Conservation (phyloP, 2,329 filamentous ascomycete species). For the Rhynchosporium agropyri region DNA sequence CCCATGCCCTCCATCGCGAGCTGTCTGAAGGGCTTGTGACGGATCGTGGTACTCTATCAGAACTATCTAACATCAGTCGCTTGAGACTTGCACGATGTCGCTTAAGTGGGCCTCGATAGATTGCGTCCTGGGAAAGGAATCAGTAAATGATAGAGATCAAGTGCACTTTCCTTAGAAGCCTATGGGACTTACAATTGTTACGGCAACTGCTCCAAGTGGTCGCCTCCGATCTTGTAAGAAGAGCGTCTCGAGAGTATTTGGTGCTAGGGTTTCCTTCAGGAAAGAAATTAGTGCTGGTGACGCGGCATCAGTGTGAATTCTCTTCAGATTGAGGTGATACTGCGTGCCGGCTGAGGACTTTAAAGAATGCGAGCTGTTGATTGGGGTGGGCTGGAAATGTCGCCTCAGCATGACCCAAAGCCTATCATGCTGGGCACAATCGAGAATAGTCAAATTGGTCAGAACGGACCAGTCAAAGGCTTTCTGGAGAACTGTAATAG, state of each 20-base stretch:
- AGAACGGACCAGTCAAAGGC: constrained; percentile 76
- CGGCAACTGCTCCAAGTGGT: constrained; percentile 51
- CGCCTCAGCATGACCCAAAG: constrained; percentile 74
- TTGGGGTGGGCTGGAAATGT: constrained; percentile 54
- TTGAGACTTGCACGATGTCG: constrained; percentile 71
- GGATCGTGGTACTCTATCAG: constrained; percentile 52
- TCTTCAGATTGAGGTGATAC: constrained; percentile 68
- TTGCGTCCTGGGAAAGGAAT: constrained; percentile 51
- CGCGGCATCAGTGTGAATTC: constrained; percentile 74
- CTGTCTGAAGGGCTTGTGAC: constrained; percentile 44
- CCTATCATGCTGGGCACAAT: constrained; percentile 72
- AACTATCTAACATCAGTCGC: constrained; percentile 75
- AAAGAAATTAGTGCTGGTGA: constrained; percentile 71
- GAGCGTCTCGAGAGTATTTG: constrained; percentile 77
- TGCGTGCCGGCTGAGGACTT: constrained; percentile 47
- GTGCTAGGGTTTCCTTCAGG: constrained; percentile 74
- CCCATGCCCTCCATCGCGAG: constrained; percentile 68
- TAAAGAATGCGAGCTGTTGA: constrained; percentile 34
- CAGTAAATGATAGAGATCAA: constrained; percentile 19
- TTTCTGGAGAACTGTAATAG: constrained; percentile 67
- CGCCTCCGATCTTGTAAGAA: constrained; percentile 70
- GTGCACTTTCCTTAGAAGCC: background rate
- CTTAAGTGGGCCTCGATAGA: constrained; percentile 70
- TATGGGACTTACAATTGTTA: constrained; percentile 53
- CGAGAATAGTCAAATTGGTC: constrained; percentile 72